These are phyloP conservation scores for Achaetomiella virescens DNA, from an alignment of 495 filamentous ascomycete genomes.

Conservation along the genomic window DNA sequence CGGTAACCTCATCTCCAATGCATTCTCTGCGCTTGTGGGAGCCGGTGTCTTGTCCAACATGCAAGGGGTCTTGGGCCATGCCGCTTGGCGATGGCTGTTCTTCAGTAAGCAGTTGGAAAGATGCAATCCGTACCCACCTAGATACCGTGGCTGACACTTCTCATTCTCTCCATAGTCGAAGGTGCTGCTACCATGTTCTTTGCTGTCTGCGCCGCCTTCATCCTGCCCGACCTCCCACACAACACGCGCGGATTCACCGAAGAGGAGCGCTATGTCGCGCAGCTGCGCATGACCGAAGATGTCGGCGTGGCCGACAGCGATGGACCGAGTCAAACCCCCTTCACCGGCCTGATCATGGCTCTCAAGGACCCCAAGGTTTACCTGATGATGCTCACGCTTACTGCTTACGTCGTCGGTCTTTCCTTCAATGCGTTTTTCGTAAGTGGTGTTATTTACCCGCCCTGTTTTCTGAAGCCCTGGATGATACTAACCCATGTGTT, in stretches of 20 bases:
- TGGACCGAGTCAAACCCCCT: constrained; percentile 50
- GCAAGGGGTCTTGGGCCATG: constrained; percentile 41
- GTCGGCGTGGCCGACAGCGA: constrained; percentile 66
- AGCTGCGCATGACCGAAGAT: constrained; percentile 66
- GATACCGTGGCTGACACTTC: not conserved
- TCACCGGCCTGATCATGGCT: constrained; percentile 63
- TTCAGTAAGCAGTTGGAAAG: constrained; percentile 27
- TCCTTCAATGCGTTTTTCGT: constrained; percentile 47
- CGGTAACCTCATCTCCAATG: constrained; percentile 54
- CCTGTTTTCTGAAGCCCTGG: no score
- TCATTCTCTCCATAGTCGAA: constrained; percentile 50
- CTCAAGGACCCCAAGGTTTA: constrained; percentile 66
- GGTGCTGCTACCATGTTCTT: constrained; percentile 48
- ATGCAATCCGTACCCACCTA: not conserved
- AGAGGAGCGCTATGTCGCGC: constrained; percentile 60
- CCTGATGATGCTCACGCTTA: constrained; percentile 38
- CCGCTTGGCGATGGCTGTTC: constrained; percentile 63
- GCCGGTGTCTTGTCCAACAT: constrained; percentile 49
- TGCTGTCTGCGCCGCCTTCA: constrained; percentile 45
- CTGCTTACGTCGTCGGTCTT: constrained; percentile 34
- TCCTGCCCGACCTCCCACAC: constrained; percentile 67
- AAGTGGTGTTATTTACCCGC: no score
- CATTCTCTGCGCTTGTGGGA: constrained; percentile 56
- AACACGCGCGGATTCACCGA: constrained; percentile 64
- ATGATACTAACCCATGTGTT: no score